A percentile compares a stretch with the other conserved stretches of the same genome.
Evolutionary conservation across 192 early-diverging fungal genomes (phyloP).

Genomic region (Coemansia sp.): DNA sequence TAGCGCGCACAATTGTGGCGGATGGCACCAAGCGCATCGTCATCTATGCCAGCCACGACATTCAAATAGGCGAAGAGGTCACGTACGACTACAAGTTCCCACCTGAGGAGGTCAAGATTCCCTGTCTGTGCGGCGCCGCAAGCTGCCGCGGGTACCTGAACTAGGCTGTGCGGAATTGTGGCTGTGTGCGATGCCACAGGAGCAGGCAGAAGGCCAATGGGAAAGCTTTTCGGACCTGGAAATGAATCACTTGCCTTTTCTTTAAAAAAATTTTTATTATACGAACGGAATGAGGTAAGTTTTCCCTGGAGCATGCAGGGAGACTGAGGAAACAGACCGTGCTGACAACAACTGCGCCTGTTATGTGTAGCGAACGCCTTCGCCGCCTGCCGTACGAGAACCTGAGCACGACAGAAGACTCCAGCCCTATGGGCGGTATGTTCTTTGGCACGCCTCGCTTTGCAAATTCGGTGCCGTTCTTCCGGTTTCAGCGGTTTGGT

Average conservation of each 20-base stretch:
- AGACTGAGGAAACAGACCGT: not conserved
- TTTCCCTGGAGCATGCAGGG: too few species aligned
- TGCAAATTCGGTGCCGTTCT: constrained; percentile 51
- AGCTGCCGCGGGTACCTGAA: constrained; percentile 82
- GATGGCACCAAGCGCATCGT: constrained; percentile 94
- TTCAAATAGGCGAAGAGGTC: constrained; percentile 93
- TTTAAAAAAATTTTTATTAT: too few species aligned
- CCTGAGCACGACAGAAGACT: constrained; percentile 38
- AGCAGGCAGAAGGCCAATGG: too few species aligned
- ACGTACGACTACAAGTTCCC: constrained; percentile 97
- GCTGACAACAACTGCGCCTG: not conserved
- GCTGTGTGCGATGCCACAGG: not conserved
- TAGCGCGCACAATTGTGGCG: constrained; percentile 89
- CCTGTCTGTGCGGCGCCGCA: constrained; percentile 90
- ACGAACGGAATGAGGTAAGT: too few species aligned
- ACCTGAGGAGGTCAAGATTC: constrained; percentile 74
- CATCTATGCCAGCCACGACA: constrained; percentile 95
- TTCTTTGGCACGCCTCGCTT: constrained; percentile 52
- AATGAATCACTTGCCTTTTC: too few species aligned
- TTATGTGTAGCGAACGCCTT: constrained; percentile 35
- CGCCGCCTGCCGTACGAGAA: constrained; percentile 46
- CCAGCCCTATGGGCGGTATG: constrained; percentile 44
- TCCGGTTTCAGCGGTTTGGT: constrained; percentile 51
- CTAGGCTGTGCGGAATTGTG: constrained; percentile 24
- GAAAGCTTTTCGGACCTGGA: too few species aligned